Evolutionary conservation across 2,329 filamentous ascomycete species (phyloP).

Genomic region (Fusarium bactridioides): DNA sequence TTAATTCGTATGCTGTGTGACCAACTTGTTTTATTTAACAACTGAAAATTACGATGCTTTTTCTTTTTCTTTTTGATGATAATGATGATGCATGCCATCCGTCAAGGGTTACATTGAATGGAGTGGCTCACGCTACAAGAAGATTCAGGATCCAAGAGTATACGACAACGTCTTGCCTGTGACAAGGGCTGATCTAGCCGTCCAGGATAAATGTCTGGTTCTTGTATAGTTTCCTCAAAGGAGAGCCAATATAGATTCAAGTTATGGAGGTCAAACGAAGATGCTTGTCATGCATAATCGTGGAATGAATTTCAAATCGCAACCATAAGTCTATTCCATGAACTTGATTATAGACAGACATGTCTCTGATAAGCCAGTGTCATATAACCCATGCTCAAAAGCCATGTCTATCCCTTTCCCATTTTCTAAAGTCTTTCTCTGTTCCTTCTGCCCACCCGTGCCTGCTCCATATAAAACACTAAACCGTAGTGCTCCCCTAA

Average conservation of each 20-base stretch:
- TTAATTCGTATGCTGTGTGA: background rate
- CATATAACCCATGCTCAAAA: background rate
- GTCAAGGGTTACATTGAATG: background rate
- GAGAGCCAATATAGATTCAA: background rate
- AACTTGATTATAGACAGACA: background rate
- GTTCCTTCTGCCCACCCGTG: background rate
- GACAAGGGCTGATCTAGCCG: background rate
- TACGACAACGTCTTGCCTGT: background rate
- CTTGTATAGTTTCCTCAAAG: background rate
- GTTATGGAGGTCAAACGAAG: background rate
- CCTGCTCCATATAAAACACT: background rate
- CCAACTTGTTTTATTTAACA: background rate
- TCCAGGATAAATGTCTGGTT: background rate
- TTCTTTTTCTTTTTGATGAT: too few species aligned
- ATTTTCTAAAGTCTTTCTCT: background rate
- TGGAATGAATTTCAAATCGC: slow-evolving; percentile 18
- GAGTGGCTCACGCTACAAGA: background rate
- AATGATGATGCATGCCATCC: background rate
- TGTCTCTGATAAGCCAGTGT: background rate
- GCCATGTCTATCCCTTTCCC: slow-evolving; percentile 9
- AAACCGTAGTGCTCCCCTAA: background rate
- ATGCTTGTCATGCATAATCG: background rate
- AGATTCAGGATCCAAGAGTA: background rate
- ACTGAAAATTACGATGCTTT: background rate
- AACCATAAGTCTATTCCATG: background rate